These are phyloP conservation scores for Microbotryum saponariae DNA, from an alignment of 1,284 basidiomycete species.

Conservation along the genomic window DNA sequence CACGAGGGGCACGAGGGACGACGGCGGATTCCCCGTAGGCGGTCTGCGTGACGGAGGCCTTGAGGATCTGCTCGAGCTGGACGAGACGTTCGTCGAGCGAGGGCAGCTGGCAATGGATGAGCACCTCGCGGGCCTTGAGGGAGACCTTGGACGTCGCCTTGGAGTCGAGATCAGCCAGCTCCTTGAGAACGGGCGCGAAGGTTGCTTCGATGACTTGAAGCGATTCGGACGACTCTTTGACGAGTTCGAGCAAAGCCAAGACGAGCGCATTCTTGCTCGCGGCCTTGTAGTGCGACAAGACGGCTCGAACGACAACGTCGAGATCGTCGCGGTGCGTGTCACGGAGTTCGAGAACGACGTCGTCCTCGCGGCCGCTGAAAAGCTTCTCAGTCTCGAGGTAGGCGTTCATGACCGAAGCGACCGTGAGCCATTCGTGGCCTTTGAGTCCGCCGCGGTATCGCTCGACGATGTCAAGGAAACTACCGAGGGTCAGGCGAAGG, in stretches of 20 bases:
- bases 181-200: constrained; percentile 64
- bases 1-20: constrained; percentile 62
- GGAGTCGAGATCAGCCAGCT: constrained; percentile 75
- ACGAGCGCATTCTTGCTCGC: constrained; percentile 86
- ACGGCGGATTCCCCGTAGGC: constrained; percentile 80
- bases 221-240: constrained; percentile 56
- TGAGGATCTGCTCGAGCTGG: constrained; percentile 93
- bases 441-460: constrained; percentile 76
- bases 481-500: constrained; percentile 63
- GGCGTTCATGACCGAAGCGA: constrained; percentile 62
- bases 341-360: constrained; percentile 79
- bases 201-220: constrained; percentile 50
- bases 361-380: constrained; percentile 84
- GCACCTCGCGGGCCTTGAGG: constrained; percentile 93
- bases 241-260: constrained; percentile 73
- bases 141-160: constrained; percentile 84
- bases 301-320: constrained; percentile 77
- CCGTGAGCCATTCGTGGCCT: constrained; percentile 70
- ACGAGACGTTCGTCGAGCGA: constrained; percentile 87
- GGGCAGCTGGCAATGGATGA: constrained; percentile 92
- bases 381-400: constrained; percentile 82
- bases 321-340: constrained; percentile 88
- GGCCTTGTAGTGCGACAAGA: constrained; percentile 92
- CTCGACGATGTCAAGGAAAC: constrained; percentile 66
- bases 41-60: constrained; percentile 72